Conservation (phyloP, 345 rosid species). For the Acer negundo region DNA sequence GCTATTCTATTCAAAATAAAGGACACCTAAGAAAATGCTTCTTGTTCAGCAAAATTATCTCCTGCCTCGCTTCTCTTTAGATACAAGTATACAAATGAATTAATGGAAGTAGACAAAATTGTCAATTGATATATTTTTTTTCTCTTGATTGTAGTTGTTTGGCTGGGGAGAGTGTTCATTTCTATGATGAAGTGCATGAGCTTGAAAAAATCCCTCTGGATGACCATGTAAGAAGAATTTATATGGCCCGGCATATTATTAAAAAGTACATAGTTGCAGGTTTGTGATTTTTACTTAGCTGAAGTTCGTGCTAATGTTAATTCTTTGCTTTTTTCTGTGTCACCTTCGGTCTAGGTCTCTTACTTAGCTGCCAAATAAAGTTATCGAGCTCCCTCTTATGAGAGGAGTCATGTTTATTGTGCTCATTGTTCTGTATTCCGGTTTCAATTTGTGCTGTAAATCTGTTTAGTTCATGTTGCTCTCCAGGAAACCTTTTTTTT, state of each 20-base stretch:
- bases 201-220: slow-evolving; percentile 65
- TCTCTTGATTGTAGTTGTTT: slow-evolving; percentile 57
- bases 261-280: slow-evolving; percentile 80
- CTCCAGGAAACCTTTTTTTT: not conserved
- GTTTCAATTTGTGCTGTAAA: not conserved
- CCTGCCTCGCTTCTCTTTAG: not conserved
- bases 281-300: slow-evolving; percentile 24
- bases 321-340: not conserved
- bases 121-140: not conserved
- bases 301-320: slow-evolving; percentile 15
- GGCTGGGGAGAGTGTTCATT: slow-evolving; percentile 93
- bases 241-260: slow-evolving; percentile 87
- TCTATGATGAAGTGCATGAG: slow-evolving; percentile 80
- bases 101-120: not conserved
- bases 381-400: not conserved
- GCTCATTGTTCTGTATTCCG: too few species aligned
- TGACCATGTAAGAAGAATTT: slow-evolving; percentile 75
- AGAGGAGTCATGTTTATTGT: too few species aligned
- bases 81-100: slow-evolving; percentile 2
- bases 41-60: not conserved
- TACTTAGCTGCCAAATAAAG: not conserved
- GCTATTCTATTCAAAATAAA: not conserved
- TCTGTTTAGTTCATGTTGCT: slow-evolving; percentile 3
- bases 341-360: not conserved
- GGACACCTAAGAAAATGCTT: not conserved